phyloP scores from a whole-genome alignment of 768 basidiomycete genomes.

The Tricholoma terreum region DNA sequence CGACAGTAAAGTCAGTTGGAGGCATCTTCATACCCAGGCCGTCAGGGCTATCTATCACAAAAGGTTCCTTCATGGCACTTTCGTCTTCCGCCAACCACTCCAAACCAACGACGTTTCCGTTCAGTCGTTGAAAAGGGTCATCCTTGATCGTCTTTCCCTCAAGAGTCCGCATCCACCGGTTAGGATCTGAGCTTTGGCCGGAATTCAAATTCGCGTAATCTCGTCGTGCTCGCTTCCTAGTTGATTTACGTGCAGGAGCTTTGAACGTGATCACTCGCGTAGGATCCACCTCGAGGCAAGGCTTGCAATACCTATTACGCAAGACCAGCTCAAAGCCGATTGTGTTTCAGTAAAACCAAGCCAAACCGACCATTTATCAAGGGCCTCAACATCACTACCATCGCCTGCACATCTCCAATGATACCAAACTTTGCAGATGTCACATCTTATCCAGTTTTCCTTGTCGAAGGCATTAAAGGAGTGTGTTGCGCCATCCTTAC shows the following conservation, averaged over 20 bases:
- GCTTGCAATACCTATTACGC: slow-evolving; percentile 60
- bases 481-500: slow-evolving; percentile 34
- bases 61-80: slow-evolving; percentile 75
- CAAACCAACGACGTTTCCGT: slow-evolving; percentile 60
- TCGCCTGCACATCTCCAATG: slow-evolving; percentile 80
- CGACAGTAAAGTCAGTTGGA: slow-evolving; percentile 60
- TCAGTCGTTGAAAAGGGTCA: slow-evolving; percentile 65
- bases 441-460: slow-evolving; percentile 82
- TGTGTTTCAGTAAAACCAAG: not conserved
- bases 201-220: slow-evolving; percentile 79
- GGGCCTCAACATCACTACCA: slow-evolving; percentile 56
- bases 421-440: slow-evolving; percentile 78
- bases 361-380: slow-evolving; percentile 76
- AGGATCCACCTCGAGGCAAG: slow-evolving; percentile 59
- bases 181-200: slow-evolving; percentile 60
- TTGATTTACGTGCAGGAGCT: slow-evolving; percentile 76
- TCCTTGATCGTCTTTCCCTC: slow-evolving; percentile 61
- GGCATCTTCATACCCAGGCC: slow-evolving; percentile 94
- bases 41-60: slow-evolving; percentile 74
- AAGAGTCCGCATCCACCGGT: slow-evolving; percentile 67
- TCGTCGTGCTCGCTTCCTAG: slow-evolving; percentile 67
- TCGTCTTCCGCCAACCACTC: slow-evolving; percentile 76
- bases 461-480: slow-evolving; percentile 40
- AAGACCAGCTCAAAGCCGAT: slow-evolving; percentile 6
- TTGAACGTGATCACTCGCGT: slow-evolving; percentile 69